Percentiles rank a stretch among this genome's conserved stretches.
Conservation (phyloP, 2,329 filamentous ascomycete genomes). For the Sarocladium strictum region DNA sequence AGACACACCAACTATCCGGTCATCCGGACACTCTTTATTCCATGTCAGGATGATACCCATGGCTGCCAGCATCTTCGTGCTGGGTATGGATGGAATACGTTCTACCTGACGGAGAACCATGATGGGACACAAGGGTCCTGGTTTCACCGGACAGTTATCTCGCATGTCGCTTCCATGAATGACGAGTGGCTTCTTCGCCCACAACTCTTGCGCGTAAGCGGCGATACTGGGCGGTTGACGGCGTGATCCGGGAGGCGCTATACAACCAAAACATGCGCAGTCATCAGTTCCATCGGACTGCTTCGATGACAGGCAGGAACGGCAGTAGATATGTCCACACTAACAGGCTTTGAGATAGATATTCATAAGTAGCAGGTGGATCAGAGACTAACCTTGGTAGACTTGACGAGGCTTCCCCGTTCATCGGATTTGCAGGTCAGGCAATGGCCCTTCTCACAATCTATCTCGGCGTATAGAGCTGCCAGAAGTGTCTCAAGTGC, state of each 20-base stretch:
- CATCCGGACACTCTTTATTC: neutral
- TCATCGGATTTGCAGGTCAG: neutral
- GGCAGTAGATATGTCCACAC: neutral
- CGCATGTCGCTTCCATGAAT: neutral
- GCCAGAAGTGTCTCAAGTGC: neutral
- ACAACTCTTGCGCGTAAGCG: too few relatives aligned
- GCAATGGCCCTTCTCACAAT: neutral
- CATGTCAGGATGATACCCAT: neutral
- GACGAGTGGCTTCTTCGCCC: too few relatives aligned
- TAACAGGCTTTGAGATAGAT: neutral
- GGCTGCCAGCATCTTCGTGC: neutral
- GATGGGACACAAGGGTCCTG: neutral
- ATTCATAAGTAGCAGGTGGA: neutral
- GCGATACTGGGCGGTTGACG: too few relatives aligned
- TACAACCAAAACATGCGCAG: too few relatives aligned
- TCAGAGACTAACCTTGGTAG: neutral
- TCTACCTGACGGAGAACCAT: neutral
- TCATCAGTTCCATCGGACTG: too few relatives aligned
- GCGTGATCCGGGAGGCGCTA: too few relatives aligned
- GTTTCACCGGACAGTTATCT: neutral
- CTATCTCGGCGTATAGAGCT: neutral
- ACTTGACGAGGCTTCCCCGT: neutral
- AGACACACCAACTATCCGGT: neutral
- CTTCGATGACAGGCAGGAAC: neutral
- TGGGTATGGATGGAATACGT: neutral